These are phyloP conservation scores for Alternaria viburni DNA, from an alignment of 2,329 filamentous ascomycete genomes.

Conservation along the genomic window DNA sequence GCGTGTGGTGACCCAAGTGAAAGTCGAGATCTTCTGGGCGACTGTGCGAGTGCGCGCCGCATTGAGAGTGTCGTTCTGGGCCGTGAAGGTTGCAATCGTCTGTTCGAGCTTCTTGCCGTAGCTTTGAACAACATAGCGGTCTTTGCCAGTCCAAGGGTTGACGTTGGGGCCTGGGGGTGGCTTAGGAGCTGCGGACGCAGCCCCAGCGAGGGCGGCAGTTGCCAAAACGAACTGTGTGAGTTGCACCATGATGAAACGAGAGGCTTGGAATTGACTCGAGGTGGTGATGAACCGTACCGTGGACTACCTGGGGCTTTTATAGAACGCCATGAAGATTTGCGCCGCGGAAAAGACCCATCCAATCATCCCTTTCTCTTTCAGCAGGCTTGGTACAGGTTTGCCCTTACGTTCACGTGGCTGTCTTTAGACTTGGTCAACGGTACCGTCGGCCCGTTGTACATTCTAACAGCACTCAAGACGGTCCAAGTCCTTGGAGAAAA, in stretches of 20 bases:
- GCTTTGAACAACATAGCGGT: constrained; percentile 29
- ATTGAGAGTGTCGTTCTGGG: constrained; percentile 32
- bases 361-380: constrained; percentile 6
- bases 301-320: constrained; percentile 12
- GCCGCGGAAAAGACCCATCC: background rate
- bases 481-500: constrained; percentile 12
- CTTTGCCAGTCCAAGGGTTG: constrained; percentile 33
- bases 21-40: constrained; percentile 34
- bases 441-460: constrained; percentile 22
- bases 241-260: constrained; percentile 30
- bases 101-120: constrained; percentile 37
- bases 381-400: constrained; percentile 7
- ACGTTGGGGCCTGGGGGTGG: constrained; percentile 12
- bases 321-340: background rate
- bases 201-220: constrained; percentile 24
- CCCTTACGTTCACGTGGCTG: background rate
- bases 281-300: background rate
- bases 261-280: background rate
- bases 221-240: constrained; percentile 31
- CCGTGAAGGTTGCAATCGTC: constrained; percentile 30
- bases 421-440: constrained; percentile 9
- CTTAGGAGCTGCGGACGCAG: constrained; percentile 22
- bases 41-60: constrained; percentile 36
- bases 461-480: background rate
- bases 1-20: constrained; percentile 35